Evolutionary conservation across 129 eudicot genomes (phyloP).

Genomic region (Apium graveolens): DNA sequence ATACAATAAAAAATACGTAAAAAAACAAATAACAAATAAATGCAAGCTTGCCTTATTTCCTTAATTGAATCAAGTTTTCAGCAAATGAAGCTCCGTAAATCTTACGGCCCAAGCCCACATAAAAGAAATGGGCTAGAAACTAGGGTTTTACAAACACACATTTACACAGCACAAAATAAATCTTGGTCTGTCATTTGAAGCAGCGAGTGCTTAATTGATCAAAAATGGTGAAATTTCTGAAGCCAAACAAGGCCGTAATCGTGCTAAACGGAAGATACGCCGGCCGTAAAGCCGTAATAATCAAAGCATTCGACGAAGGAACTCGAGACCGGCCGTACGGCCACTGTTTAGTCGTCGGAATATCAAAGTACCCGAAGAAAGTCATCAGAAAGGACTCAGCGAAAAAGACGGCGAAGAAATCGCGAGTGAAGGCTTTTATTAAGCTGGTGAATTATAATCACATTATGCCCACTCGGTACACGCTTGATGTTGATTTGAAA

Average conservation of each 20-base stretch:
- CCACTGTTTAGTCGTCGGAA: constrained; percentile 20
- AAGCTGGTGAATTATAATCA: constrained; percentile 23
- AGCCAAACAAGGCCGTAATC: constrained; percentile 19
- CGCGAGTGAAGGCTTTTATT: constrained; percentile 14
- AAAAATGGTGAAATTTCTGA: constrained; percentile 13
- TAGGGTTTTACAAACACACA: too few relatives aligned
- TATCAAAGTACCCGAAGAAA: constrained; percentile 22
- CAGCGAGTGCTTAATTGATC: not conserved
- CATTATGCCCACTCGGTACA: constrained; percentile 22
- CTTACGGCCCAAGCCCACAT: too few relatives aligned
- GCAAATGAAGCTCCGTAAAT: too few relatives aligned
- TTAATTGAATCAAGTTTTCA: too few relatives aligned
- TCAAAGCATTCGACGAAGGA: constrained; percentile 16
- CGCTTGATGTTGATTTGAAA: constrained; percentile 20
- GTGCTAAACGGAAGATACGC: constrained; percentile 14
- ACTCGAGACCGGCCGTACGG: constrained; percentile 18
- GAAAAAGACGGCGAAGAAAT: constrained; percentile 22
- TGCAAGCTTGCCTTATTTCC: too few relatives aligned
- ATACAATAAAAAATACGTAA: too few relatives aligned
- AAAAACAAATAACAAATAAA: too few relatives aligned
- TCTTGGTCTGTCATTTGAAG: too few relatives aligned
- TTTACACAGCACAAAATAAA: too few relatives aligned
- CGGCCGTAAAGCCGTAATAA: constrained; percentile 17
- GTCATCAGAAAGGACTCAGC: constrained; percentile 17
- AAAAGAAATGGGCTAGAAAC: too few relatives aligned